Conservation (phyloP, 2,329 filamentous ascomycete genomes). For the Periconia digitata region DNA sequence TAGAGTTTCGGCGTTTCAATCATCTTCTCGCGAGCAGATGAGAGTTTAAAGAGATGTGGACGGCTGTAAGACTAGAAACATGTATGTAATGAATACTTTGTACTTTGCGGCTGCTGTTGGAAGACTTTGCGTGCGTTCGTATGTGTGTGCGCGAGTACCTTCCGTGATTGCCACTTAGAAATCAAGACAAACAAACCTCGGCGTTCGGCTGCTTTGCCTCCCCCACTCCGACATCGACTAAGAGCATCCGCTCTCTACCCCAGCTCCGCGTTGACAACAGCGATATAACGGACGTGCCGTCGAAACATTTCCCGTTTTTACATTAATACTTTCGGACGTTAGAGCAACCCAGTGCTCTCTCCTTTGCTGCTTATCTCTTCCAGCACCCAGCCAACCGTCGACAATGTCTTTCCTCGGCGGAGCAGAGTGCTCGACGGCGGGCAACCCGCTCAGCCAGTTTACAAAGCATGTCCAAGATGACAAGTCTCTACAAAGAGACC, state of each 20-base stretch:
- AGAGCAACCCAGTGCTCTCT: too few species aligned
- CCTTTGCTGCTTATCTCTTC: not conserved
- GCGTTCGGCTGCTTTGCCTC: slow-evolving; percentile 12
- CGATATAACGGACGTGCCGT: too few species aligned
- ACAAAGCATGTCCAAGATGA: slow-evolving; percentile 97
- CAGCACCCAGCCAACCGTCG: not conserved
- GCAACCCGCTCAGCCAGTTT: slow-evolving; percentile 95
- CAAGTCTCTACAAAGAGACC: slow-evolving; percentile 89
- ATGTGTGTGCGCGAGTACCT: not conserved
- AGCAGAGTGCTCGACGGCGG: slow-evolving; percentile 93
- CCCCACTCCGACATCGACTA: slow-evolving; percentile 19
- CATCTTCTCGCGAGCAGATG: slow-evolving; percentile 15
- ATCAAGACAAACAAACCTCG: slow-evolving; percentile 25
- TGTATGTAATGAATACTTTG: not conserved
- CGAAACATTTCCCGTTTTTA: too few species aligned
- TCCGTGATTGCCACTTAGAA: slow-evolving; percentile 11
- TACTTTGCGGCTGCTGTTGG: not conserved
- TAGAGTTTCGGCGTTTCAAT: slow-evolving; percentile 30
- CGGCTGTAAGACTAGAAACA: not conserved
- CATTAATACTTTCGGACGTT: too few species aligned
- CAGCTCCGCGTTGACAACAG: not conserved
- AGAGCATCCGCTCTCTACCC: slow-evolving; percentile 5
- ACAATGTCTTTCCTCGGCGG: slow-evolving; percentile 93
- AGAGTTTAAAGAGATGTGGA: not conserved
- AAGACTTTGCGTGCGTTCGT: too few species aligned